Evolutionary conservation across 352 stramenopile species (phyloP), one percentile per base, ranked within the genome.

Genomic region (Phytophthora uliginosa): DNA sequence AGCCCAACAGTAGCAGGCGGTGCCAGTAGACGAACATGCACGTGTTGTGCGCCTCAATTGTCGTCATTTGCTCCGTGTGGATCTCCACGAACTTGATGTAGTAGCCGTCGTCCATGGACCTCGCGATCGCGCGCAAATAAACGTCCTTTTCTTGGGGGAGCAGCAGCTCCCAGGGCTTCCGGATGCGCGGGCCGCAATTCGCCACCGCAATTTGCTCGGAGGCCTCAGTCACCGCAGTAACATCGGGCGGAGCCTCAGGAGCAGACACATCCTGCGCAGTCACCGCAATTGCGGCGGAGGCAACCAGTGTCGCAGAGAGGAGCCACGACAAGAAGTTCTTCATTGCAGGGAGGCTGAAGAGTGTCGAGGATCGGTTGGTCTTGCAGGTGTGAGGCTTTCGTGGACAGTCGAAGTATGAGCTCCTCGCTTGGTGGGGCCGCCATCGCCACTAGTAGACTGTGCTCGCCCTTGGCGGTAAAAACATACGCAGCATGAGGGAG

Each of bases 1-100:
- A 97, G 5, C 79, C 91, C 17, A 96, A 74, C 13, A 97, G 69
- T 62, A 97, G 68, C 38, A 84, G 51, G 26, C 91, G 91, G 67
- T 97, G 91, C 91, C 91, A 97, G 64, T 94, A 96, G 63, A 96
- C 42, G 58, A 97, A 97, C 86, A 96, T 95, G 66, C 89, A 96
- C 69, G 88, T 96, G 52, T 86, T 83, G 68, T 97, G 91, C 18
- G 91, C 91, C 74, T 97, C 89, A 0, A 69, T 61, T 0, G 86
- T 90, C 52, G 86, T 94, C 87, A 95, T 94, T 63, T 88, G 79
- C 77, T 97, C 86, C 53, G 86, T 93, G 73, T 97, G 91, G 69
- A 96, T 90, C 76, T 95, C 86, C 20, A 96, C 82, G 53, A 97
- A 97, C 66, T 92, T 92, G 72, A 95, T 90, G 66, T 97, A 95